Evolutionary conservation across 169 alveolate species (phyloP), one percentile per base, ranked within the genome.

Genomic region (Plasmodium inui): DNA sequence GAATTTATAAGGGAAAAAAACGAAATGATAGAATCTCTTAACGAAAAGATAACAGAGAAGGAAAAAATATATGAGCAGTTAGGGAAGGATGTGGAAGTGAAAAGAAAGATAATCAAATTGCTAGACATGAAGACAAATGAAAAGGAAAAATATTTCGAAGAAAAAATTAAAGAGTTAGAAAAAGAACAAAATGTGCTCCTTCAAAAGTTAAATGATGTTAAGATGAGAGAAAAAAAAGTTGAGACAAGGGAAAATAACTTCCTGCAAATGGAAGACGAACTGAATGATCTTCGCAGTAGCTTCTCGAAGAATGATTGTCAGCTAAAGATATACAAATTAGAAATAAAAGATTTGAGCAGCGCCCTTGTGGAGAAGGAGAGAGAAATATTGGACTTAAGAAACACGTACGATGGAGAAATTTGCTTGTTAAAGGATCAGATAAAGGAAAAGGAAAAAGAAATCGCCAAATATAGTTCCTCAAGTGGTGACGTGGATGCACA

Each of bases 181-280:
- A 44, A 88, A 41, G 83, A 88, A 26, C 44, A 88, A 67, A 53
- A 50, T 57, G 30, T 2, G 2, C 32, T 88, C 57, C 1, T 61
- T 4, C 83, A 76, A 78, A 88, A 88, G 26, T 61, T 88, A 78
- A 78, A 88, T 78, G 26, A 32, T 39, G 81, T 88, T 78, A 57
- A 88, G n/a, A 4, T 22, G 19, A 19, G 82, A 39, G 94, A 88
- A 57, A 61, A 57, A 17, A 37, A 88, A 39, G 50, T 88, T 1
- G 89, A 88, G 81, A 88, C 30, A 5, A 88, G 82, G 71, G 94
- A 88, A 79, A 61, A 88, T 34, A 22, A 88, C 22, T 88, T 88
- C 5, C 30, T 78, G 39, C 82, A 61, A 19, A 61, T 88, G 83
- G 94, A 88, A 57, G 41, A 79, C 26, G 90, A 88, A 50, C 28